Percentiles rank a stretch among this genome's conserved stretches.
phyloP scores from a whole-genome alignment of 345 rosid genomes.

The Luvunga scandens region DNA sequence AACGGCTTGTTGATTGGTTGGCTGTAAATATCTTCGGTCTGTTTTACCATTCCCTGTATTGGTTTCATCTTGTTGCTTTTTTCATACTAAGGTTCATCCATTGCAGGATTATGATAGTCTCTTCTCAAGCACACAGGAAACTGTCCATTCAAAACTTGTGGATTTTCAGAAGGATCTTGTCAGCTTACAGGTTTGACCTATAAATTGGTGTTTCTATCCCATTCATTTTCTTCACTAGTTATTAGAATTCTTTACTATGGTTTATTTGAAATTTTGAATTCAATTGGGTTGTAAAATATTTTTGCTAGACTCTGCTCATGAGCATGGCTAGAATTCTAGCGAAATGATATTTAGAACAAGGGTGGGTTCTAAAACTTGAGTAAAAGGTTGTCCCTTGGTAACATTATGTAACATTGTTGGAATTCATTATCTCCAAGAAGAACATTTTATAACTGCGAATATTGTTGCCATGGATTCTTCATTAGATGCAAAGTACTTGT shows the following conservation, averaged over 20 bases:
- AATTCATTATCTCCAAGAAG: not conserved
- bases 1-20: conserved; percentile 85
- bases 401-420: not conserved
- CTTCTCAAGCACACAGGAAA: conserved; percentile 49
- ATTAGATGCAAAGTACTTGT: not conserved
- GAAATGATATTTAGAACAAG: not conserved
- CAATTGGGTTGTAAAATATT: not conserved
- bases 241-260: not conserved
- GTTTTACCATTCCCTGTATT: not conserved
- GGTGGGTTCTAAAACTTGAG: not conserved
- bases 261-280: not conserved
- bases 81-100: not conserved
- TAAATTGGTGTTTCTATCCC: not conserved
- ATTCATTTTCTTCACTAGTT: not conserved
- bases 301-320: not conserved
- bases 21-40: conserved; percentile 61
- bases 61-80: conserved; percentile 3
- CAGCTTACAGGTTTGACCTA: conserved; percentile 59
- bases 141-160: conserved; percentile 70
- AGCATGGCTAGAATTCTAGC: not conserved
- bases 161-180: conserved; percentile 70
- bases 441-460: not conserved
- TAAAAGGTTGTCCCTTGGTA: not conserved
- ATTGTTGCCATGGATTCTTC: not conserved
- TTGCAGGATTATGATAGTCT: conserved; percentile 83